These are phyloP conservation scores for Fabrea salina DNA, from an alignment of 169 alveolate species.

Conservation along the genomic window DNA sequence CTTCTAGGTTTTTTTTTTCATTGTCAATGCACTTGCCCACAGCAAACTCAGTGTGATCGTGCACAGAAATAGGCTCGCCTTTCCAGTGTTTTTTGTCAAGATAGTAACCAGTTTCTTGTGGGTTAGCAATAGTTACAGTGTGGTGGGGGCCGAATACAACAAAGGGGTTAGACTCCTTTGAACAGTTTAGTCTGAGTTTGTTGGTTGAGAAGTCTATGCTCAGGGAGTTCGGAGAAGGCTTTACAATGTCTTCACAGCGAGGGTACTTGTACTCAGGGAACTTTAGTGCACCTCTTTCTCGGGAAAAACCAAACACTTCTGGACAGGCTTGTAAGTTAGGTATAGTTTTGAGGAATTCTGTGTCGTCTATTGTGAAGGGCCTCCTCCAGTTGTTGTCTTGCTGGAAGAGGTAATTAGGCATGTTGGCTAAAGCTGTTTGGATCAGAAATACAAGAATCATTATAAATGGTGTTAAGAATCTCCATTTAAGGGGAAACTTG, in stretches of 20 bases:
- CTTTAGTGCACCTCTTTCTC: not conserved
- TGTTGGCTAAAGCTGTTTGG: too few species aligned
- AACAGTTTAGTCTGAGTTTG: not conserved
- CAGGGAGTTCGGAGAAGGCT: too few species aligned
- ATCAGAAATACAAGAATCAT: too few species aligned
- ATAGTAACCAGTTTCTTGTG: not conserved
- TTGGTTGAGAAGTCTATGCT: not conserved
- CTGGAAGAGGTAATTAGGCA: too few species aligned
- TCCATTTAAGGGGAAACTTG: too few species aligned
- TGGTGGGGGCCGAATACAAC: not conserved
- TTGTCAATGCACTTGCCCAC: not conserved
- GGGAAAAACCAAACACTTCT: not conserved
- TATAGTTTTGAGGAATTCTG: not conserved
- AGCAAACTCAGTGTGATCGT: not conserved
- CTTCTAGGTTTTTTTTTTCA: too few species aligned
- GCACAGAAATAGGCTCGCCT: not conserved
- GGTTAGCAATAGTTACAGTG: not conserved
- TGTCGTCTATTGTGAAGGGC: not conserved
- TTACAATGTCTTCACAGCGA: not conserved
- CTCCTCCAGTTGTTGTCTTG: too few species aligned
- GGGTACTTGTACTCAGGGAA: slow-evolving; percentile 30
- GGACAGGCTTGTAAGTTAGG: not conserved
- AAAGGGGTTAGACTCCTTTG: not conserved
- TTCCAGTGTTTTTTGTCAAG: not conserved
- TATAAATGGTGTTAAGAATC: too few species aligned